Conservation (phyloP, 2,329 filamentous ascomycete species). For the Golovinomyces cichoracearum region DNA sequence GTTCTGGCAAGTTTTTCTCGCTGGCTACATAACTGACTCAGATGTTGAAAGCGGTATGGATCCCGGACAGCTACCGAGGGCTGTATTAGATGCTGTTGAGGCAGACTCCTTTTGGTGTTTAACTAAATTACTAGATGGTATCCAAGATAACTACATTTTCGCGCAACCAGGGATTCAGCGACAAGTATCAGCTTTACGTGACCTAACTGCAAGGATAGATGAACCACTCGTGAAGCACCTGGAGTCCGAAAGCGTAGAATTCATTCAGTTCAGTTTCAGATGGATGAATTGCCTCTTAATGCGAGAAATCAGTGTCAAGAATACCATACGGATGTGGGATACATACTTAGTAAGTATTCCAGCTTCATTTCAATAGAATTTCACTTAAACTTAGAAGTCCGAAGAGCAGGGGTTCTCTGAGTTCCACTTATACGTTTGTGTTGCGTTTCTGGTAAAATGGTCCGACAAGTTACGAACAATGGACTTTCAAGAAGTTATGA, state of each 20-base stretch:
- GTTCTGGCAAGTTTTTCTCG: conserved; percentile 93
- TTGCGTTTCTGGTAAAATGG: conserved; percentile 96
- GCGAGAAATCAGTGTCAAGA: conserved; percentile 87
- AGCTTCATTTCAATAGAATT: neutral
- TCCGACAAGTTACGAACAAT: conserved; percentile 81
- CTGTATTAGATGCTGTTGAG: conserved; percentile 86
- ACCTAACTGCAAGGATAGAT: conserved; percentile 79
- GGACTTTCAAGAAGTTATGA: conserved; percentile 98
- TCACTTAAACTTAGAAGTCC: conserved; percentile 31
- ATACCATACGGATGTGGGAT: conserved; percentile 98
- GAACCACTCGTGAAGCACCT: conserved; percentile 61
- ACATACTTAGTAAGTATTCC: conserved; percentile 59
- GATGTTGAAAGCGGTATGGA: conserved; percentile 92
- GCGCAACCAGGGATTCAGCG: conserved; percentile 91
- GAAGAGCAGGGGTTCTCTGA: conserved; percentile 97
- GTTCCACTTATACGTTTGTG: conserved; percentile 95
- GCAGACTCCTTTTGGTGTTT: conserved; percentile 97
- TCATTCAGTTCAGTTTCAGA: conserved; percentile 95
- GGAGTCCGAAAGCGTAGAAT: conserved; percentile 76
- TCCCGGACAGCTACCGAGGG: conserved; percentile 68
- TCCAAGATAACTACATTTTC: conserved; percentile 97
- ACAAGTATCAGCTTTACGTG: conserved; percentile 67
- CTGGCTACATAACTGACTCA: conserved; percentile 78
- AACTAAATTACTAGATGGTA: conserved; percentile 91
- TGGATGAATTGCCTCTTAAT: conserved; percentile 99